A percentile compares a stretch with the other conserved stretches of the same genome.
phyloP scores from a whole-genome alignment of 2,329 filamentous ascomycete genomes.

The Talaromyces sp. region DNA sequence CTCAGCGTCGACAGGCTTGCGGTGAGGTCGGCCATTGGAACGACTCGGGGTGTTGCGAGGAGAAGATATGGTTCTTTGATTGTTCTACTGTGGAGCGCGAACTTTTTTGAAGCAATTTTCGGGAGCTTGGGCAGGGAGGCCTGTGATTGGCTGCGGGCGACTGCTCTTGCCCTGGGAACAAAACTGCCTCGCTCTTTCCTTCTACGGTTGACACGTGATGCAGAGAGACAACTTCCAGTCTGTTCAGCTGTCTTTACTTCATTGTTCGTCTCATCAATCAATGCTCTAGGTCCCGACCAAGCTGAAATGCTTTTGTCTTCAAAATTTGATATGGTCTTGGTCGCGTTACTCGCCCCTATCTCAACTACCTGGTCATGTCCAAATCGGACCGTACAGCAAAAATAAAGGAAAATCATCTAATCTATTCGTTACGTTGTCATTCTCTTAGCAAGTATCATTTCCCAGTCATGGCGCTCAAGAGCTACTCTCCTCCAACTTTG shows the following conservation, averaged over 20 bases:
- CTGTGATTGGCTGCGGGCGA: background rate
- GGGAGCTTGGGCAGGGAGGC: background rate
- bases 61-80: background rate
- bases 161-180: background rate
- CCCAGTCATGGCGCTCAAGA: background rate
- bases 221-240: background rate
- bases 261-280: background rate
- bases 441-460: background rate
- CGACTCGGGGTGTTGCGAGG: background rate
- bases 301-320: background rate
- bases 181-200: background rate
- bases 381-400: background rate
- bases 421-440: background rate
- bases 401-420: background rate
- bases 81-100: background rate
- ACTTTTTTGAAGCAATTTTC: background rate
- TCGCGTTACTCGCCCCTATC: background rate
- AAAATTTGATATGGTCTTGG: background rate
- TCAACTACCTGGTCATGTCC: background rate
- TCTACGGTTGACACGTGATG: background rate
- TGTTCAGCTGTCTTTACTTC: background rate
- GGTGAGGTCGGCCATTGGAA: conserved; percentile 29
- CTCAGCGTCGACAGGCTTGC: conserved; percentile 27
- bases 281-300: background rate
- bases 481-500: background rate